Evolutionary conservation across 1,284 basidiomycete species (phyloP).

Genomic region (Apiotrichum brassicae): DNA sequence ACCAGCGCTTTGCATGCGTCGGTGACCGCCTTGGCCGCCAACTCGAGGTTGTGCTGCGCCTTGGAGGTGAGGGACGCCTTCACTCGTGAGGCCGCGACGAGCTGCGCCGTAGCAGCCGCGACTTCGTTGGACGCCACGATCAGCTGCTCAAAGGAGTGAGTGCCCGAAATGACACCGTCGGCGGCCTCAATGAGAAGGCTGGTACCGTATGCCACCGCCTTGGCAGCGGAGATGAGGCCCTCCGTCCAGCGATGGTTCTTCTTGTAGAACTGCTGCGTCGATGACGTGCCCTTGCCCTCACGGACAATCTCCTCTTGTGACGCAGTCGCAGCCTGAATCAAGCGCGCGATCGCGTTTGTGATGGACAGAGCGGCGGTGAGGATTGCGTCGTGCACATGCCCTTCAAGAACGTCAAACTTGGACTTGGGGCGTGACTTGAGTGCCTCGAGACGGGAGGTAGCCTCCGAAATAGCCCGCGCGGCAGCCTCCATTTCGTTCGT

Average conservation of each 20-base stretch:
- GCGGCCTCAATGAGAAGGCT: slow-evolving; percentile 93
- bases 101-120: slow-evolving; percentile 90
- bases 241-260: slow-evolving; percentile 99
- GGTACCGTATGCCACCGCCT: slow-evolving; percentile 96
- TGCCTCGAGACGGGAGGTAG: slow-evolving; percentile 80
- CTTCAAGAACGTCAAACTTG: slow-evolving; percentile 80
- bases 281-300: slow-evolving; percentile 84
- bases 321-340: slow-evolving; percentile 94
- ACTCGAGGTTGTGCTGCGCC: slow-evolving; percentile 91
- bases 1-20: slow-evolving; percentile 98
- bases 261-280: slow-evolving; percentile 97
- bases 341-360: slow-evolving; percentile 85
- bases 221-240: slow-evolving; percentile 95
- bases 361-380: slow-evolving; percentile 88
- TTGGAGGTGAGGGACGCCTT: slow-evolving; percentile 98
- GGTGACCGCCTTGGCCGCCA: slow-evolving; percentile 95
- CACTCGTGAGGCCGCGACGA: slow-evolving; percentile 95
- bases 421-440: slow-evolving; percentile 83
- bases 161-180: slow-evolving; percentile 93
- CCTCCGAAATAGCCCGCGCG: slow-evolving; percentile 86
- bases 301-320: slow-evolving; percentile 97
- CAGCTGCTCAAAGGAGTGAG: slow-evolving; percentile 94
- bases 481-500: slow-evolving; percentile 94
- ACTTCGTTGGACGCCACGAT: slow-evolving; percentile 99
- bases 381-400: slow-evolving; percentile 98